Evolutionary conservation across 148 eudicot species (phyloP).

Genomic region (Euryodendron excelsum): DNA sequence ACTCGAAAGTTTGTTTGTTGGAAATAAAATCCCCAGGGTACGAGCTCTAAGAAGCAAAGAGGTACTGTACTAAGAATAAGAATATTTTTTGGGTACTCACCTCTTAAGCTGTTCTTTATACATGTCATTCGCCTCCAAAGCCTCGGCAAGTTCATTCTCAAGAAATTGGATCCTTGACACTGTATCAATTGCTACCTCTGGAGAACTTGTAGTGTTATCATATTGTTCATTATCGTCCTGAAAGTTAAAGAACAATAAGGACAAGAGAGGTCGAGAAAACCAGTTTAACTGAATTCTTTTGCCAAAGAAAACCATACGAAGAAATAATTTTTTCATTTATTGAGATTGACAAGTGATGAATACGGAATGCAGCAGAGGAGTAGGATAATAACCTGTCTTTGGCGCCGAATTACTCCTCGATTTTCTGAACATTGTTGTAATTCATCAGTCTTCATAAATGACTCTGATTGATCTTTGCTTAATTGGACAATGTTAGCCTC

Average conservation of each 20-base stretch:
- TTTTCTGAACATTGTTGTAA: not conserved
- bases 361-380: conserved; percentile 1
- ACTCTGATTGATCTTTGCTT: not conserved
- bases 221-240: conserved; percentile 6
- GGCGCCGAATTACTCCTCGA: not conserved
- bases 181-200: not conserved
- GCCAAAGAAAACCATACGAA: not conserved
- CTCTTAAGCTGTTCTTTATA: conserved; percentile 54
- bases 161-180: conserved; percentile 35
- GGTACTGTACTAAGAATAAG: not conserved
- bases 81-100: conserved; percentile 24
- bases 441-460: conserved; percentile 23
- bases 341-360: not conserved
- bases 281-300: not conserved
- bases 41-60: not conserved
- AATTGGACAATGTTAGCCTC: conserved; percentile 1
- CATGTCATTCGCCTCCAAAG: conserved; percentile 60
- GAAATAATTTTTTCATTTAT: not conserved
- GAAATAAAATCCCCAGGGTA: not conserved
- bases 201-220: not conserved
- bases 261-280: not conserved
- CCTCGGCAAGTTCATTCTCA: conserved; percentile 56
- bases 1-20: not conserved
- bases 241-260: not conserved
- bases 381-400: not conserved